phyloP scores from a whole-genome alignment of 2,329 filamentous ascomycete species.

The Paecilomyces fulvus region DNA sequence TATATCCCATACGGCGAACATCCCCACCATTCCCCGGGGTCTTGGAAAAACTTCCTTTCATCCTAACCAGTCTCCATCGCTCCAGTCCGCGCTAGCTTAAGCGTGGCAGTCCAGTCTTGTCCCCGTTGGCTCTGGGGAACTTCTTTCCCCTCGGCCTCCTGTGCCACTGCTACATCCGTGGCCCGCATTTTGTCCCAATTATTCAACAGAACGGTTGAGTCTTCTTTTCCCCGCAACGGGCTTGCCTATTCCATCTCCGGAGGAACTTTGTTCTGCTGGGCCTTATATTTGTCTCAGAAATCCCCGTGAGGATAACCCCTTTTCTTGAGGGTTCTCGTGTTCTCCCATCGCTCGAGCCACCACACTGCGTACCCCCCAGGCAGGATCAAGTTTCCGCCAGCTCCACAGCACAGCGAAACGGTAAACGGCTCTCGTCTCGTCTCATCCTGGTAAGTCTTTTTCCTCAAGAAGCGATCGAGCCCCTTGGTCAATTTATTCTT shows the following conservation, averaged over 20 bases:
- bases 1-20: background rate
- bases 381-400: background rate
- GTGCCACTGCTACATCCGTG: background rate
- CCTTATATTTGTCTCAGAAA: background rate
- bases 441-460: background rate
- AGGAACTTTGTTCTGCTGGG: background rate
- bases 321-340: background rate
- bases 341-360: background rate
- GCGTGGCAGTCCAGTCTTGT: background rate
- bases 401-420: background rate
- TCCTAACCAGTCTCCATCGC: slow-evolving; percentile 7
- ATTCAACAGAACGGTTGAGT: background rate
- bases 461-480: background rate
- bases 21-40: slow-evolving; percentile 2
- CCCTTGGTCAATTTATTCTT: background rate
- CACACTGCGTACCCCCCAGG: background rate
- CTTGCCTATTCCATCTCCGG: background rate
- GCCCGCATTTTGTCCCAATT: background rate
- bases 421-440: background rate
- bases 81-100: background rate
- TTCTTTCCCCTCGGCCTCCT: background rate
- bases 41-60: slow-evolving; percentile 12
- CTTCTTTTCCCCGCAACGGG: background rate
- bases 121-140: background rate
- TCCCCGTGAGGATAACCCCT: background rate